Base-by-base conservation (phyloP, 257 asterid species). In the Solanum chilense region DNA sequence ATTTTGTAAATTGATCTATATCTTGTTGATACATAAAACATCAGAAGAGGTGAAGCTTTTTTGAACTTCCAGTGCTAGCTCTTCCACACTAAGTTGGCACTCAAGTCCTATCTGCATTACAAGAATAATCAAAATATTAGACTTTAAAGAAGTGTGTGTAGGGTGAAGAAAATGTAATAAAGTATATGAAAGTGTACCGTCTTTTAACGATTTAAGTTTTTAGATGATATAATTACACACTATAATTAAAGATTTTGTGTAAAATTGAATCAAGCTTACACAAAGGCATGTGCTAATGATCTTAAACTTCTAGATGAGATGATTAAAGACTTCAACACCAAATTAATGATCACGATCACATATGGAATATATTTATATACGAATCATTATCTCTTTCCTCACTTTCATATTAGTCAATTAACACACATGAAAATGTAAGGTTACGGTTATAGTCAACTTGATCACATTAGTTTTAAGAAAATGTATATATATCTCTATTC, bases 11-110 rank as follows among this genome's bases (percentile, higher is more conserved):
- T 47, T 33, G 35, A 33, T 47, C 68, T 80, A 80, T 16, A 85
- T 83, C 71, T 86, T 87, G 84, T 88, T 88, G 76, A 90, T 89
- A 85, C 56, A 86, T 41, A 87, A 89, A 20, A 75, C 87, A 75
- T 52, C 83, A 81, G 89, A 86, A 25, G 89, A 87, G 16, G 92
- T 91, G 93, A 97, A 97, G 89, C 98, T 90, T 88, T 92, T 93
- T 91, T 97, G 99, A 86, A 97, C 95, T 90, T 93, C 98, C 89
- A 89, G 82, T 68, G 98, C 91, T 64, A 97, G 90, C 89, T 97
- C 99, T 89, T 97, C 99, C 94, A 97, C 91, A 82, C 99, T 97
- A 90, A 97, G 93, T 87, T 93, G 93, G 89, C 99, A 97, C 83
- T 95, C 98, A 77, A 97, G 89, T 88, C 99, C 99, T 80, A 97